Base-by-base conservation (phyloP, 2,329 filamentous ascomycete species). In the Exophiala spinifera region DNA sequence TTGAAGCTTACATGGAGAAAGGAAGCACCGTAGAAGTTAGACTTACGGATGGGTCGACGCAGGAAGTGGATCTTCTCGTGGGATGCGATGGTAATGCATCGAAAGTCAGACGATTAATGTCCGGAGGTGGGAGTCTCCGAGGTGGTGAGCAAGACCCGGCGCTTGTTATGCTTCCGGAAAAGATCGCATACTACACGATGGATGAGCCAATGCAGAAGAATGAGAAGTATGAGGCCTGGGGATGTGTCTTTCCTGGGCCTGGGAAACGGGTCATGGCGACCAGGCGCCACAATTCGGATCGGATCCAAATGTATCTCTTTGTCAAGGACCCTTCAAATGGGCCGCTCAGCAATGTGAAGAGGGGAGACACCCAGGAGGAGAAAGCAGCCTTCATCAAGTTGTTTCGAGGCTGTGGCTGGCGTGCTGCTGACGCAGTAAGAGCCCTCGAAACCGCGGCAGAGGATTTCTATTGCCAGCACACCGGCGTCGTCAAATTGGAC, bases 401-500 rank as follows among this genome's bases (percentile, higher is more conserved):
- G 0, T 75, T 78, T 50, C 57, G 62, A 1, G 75, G 70, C 42
- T 68, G 68, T 0, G 78, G 76, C 1, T 82, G 77, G 78, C 63
- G 76, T 53, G 63, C 70, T 0, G 62, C 72, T 0, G 59, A 75
- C 14, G 61, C 82, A 1, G 31, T 83, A 1, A 61, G 72, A 1
- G 71, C 64, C 0, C 66, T 83, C 64, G 60, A 69, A 10, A 34
- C 56, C 4, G 52, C 61, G 1, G 37, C 69, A 46, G 51, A 70
- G 60, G 73, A 80, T 59, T 79, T 80, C 51, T 80, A 80, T 60
- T 69, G 70, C 45, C 69, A 74, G 49, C 66, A 71, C 3, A 64
- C 79, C 42, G 72, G 69, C 0, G 70, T 76, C 28, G 73, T 84
- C 25, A 74, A 73, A 39, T 55, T 77, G 49, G 63, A 71, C 0